These are phyloP conservation scores for Zelopaecilomyces penicillatus DNA, from an alignment of 2,329 filamentous ascomycete species.

Conservation along the genomic window DNA sequence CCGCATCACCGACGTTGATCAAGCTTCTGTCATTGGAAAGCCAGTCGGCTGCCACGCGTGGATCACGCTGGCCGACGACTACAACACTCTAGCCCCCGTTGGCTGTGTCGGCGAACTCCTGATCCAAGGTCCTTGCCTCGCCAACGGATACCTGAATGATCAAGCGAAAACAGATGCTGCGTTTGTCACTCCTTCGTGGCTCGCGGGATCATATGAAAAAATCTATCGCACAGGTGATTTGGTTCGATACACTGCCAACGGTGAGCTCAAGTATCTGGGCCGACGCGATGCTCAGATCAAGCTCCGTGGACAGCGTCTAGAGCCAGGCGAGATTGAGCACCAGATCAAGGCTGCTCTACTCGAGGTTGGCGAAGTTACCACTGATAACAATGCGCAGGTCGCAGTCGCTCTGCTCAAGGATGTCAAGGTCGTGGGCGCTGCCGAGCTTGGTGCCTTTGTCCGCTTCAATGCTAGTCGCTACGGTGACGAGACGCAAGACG, in stretches of 20 bases:
- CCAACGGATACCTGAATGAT: not conserved
- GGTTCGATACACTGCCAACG: conserved; percentile 21
- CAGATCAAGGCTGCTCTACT: not conserved
- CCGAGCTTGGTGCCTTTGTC: not conserved
- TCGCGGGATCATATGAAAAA: conserved; percentile 11
- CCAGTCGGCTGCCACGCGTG: not conserved
- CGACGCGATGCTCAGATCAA: conserved; percentile 49
- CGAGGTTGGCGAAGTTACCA: not conserved
- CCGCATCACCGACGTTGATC: not conserved
- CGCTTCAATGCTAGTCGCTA: not conserved
- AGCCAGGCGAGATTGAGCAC: conserved; percentile 1
- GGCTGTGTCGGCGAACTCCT: conserved; percentile 1
- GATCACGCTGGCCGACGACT: not conserved
- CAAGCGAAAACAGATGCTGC: not conserved
- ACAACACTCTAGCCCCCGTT: not conserved
- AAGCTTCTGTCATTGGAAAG: not conserved
- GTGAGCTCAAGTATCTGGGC: conserved; percentile 32
- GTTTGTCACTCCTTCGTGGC: not conserved
- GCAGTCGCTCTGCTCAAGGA: not conserved
- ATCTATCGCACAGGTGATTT: conserved; percentile 15
- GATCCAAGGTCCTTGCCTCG: not conserved
- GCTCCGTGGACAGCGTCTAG: conserved; percentile 6
- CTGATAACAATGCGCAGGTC: no score
- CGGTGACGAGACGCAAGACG: not conserved
- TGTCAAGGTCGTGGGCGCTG: not conserved